These are phyloP conservation scores for Skeletonema costatum DNA, from an alignment of 108 stramenopile genomes.

Conservation along the genomic window DNA sequence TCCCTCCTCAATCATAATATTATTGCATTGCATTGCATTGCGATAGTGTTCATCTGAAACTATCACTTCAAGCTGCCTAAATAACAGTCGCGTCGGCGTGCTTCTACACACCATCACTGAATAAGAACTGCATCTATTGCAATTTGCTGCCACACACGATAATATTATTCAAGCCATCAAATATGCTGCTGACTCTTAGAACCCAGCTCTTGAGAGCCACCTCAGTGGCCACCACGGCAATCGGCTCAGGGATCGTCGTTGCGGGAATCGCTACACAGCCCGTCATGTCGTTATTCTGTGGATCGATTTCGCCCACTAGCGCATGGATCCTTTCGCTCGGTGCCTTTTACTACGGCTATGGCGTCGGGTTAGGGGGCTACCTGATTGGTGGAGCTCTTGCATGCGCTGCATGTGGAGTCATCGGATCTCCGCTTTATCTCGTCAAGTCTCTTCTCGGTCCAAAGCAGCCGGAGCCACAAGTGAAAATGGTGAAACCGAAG, in stretches of 20 bases:
- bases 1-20: no score
- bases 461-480: not conserved
- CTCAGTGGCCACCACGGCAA: not conserved
- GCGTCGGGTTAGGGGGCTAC: not conserved
- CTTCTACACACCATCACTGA: no score
- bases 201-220: not conserved
- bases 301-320: not conserved
- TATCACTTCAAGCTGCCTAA: no score
- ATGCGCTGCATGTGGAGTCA: not conserved
- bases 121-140: no score
- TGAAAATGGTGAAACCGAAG: not conserved
- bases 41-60: no score
- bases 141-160: no score
- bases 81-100: no score
- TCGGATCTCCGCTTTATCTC: not conserved
- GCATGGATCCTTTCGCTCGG: not conserved
- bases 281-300: not conserved
- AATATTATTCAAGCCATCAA: no score
- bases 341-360: not conserved
- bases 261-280: not conserved
- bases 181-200: no score
- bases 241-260: not conserved
- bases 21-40: no score
- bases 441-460: not conserved
- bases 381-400: not conserved